A percentile compares a stretch with the other conserved stretches of the same genome.
Evolutionary conservation across 768 basidiomycete species (phyloP).

Genomic region (Mycena capillaripes): DNA sequence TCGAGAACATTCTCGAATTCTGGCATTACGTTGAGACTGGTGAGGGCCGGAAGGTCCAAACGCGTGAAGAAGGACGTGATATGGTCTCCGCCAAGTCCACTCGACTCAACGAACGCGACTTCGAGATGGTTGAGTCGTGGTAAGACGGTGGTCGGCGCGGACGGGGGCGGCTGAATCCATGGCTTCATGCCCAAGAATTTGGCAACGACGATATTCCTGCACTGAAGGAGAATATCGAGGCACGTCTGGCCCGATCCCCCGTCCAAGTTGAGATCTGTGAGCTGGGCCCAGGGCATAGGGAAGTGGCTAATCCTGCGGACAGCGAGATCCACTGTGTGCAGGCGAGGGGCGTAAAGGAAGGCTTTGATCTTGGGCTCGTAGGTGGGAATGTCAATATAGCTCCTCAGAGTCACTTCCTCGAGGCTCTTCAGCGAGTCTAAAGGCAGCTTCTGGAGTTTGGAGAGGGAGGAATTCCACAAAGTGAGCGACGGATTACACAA

Average conservation of each 20-base stretch:
- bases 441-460: not conserved
- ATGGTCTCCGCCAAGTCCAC: not conserved
- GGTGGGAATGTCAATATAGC: not conserved
- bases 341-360: slow-evolving; percentile 5
- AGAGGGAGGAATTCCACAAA: not conserved
- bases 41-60: slow-evolving; percentile 18
- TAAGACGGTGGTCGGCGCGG: not conserved
- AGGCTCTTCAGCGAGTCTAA: not conserved
- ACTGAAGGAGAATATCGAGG: slow-evolving; percentile 13
- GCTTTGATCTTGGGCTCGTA: not conserved
- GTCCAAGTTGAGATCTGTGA: slow-evolving; percentile 8
- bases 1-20: not conserved
- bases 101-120: not conserved
- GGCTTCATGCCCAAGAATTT: not conserved
- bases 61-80: slow-evolving; percentile 13
- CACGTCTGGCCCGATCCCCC: not conserved
- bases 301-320: not conserved
- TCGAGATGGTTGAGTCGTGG: not conserved
- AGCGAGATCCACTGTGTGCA: not conserved
- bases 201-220: slow-evolving; percentile 1
- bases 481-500: not conserved
- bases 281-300: slow-evolving; percentile 26
- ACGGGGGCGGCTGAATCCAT: not conserved
- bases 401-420: not conserved
- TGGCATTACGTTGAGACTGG: not conserved